Conservation (phyloP, 371 early-diverging fungal genomes). For the Capniomyces stellatus region DNA sequence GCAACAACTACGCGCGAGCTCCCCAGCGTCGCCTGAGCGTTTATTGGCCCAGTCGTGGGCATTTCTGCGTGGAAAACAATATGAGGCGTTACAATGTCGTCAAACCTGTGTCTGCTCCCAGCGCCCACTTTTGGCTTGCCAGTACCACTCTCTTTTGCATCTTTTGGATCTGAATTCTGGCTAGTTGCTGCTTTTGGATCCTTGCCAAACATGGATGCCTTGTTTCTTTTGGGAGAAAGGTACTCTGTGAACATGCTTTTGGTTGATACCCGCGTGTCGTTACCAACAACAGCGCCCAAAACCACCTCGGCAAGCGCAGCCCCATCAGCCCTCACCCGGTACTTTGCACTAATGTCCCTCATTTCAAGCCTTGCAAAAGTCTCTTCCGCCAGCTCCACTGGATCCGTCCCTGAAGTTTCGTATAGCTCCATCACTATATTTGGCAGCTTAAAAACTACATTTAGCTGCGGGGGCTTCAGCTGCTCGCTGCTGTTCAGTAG, state of each 20-base stretch:
- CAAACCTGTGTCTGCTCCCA: no score
- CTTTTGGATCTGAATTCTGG: not conserved
- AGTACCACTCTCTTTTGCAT: no score
- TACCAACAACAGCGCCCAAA: slow-evolving; percentile 49
- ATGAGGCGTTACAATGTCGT: slow-evolving; percentile 48
- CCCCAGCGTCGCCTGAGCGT: slow-evolving; percentile 52
- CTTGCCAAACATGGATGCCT: not conserved
- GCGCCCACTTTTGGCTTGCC: no score
- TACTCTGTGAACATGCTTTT: slow-evolving; percentile 69
- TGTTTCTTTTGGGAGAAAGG: slow-evolving; percentile 23
- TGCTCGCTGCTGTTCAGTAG: not conserved
- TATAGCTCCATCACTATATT: slow-evolving; percentile 49
- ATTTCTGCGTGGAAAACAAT: slow-evolving; percentile 33
- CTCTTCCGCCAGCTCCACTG: slow-evolving; percentile 9
- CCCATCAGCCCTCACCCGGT: slow-evolving; percentile 37
- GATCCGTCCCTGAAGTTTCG: slow-evolving; percentile 29
- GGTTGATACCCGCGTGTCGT: slow-evolving; percentile 56
- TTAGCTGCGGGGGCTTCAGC: slow-evolving; percentile 1
- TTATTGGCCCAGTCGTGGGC: slow-evolving; percentile 17
- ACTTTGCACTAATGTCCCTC: slow-evolving; percentile 32
- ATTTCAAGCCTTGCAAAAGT: slow-evolving; percentile 32
- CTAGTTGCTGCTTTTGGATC: no score
- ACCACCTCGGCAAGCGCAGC: slow-evolving; percentile 53
- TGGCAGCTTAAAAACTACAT: slow-evolving; percentile 17
- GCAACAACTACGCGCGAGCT: slow-evolving; percentile 34